A percentile compares a stretch with the other conserved stretches of the same genome.
phyloP scores from a whole-genome alignment of 495 filamentous ascomycete genomes.

The Hypoxylon perforatum region DNA sequence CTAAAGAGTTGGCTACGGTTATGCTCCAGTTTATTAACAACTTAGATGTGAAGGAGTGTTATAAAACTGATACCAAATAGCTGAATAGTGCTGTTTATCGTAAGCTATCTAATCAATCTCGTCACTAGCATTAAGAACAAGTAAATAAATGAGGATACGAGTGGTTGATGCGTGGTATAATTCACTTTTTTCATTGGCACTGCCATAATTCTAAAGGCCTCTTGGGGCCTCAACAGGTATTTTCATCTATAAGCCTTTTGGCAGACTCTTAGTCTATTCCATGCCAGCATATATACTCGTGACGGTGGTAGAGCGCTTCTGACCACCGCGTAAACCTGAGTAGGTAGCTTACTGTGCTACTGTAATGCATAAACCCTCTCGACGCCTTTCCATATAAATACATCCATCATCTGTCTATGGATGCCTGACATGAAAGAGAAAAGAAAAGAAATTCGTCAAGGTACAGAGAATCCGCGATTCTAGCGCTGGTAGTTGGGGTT shows the following conservation, averaged over 20 bases:
- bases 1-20: not conserved
- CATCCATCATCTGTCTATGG: constrained; percentile 25
- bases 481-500: constrained; percentile 34
- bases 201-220: not conserved
- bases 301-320: constrained; percentile 22
- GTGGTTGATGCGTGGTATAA: not conserved
- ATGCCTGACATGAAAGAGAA: constrained; percentile 23
- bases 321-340: constrained; percentile 9
- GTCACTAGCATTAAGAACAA: too few relatives aligned
- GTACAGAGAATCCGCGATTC: constrained; percentile 11
- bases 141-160: too few relatives aligned
- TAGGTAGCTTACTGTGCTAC: constrained; percentile 4
- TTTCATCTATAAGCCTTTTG: not conserved
- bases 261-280: constrained; percentile 7
- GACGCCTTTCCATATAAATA: constrained; percentile 25
- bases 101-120: too few relatives aligned
- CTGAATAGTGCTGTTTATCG: too few relatives aligned
- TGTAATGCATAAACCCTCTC: constrained; percentile 5
- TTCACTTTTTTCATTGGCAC: not conserved
- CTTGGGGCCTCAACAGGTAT: not conserved
- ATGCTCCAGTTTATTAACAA: too few relatives aligned
- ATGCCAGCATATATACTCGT: constrained; percentile 27
- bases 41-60: too few relatives aligned
- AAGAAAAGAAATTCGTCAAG: constrained; percentile 14
- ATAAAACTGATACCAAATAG: too few relatives aligned